These are phyloP conservation scores for Aureobasidium vineae DNA, from an alignment of 2,329 filamentous ascomycete genomes.

Conservation along the genomic window DNA sequence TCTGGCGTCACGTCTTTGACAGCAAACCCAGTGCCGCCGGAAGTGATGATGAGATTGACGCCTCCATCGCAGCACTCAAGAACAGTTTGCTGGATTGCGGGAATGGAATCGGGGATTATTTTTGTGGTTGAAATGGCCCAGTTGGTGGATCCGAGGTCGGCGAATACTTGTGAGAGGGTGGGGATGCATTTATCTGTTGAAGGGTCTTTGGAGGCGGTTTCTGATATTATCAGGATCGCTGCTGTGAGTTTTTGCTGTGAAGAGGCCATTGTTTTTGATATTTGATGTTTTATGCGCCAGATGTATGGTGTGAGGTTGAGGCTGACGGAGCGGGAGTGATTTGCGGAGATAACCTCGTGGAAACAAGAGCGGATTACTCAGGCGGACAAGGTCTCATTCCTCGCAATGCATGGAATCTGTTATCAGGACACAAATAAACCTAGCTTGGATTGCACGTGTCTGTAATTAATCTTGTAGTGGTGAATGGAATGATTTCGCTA, in stretches of 20 bases:
- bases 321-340: not conserved
- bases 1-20: conserved; percentile 83
- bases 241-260: conserved; percentile 59
- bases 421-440: not conserved
- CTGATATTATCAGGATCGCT: conserved; percentile 83
- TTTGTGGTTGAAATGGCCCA: conserved; percentile 69
- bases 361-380: conserved; percentile 6
- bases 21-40: conserved; percentile 91
- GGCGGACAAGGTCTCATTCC: not conserved
- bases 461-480: not conserved
- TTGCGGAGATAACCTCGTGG: conserved; percentile 9
- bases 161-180: conserved; percentile 66
- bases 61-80: conserved; percentile 49
- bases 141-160: conserved; percentile 53
- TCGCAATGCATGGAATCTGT: too few species aligned
- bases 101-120: conserved; percentile 76
- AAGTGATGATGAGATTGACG: conserved; percentile 78
- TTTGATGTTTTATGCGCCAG: not conserved
- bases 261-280: not conserved
- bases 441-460: not conserved
- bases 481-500: conserved; percentile 1
- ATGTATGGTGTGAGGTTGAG: not conserved
- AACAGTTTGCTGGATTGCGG: conserved; percentile 72
- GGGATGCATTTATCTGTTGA: conserved; percentile 72
- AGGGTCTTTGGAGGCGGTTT: conserved; percentile 78